Conservation (phyloP, 2,329 filamentous ascomycete species). For the Allantophomopsis cytisporea region DNA sequence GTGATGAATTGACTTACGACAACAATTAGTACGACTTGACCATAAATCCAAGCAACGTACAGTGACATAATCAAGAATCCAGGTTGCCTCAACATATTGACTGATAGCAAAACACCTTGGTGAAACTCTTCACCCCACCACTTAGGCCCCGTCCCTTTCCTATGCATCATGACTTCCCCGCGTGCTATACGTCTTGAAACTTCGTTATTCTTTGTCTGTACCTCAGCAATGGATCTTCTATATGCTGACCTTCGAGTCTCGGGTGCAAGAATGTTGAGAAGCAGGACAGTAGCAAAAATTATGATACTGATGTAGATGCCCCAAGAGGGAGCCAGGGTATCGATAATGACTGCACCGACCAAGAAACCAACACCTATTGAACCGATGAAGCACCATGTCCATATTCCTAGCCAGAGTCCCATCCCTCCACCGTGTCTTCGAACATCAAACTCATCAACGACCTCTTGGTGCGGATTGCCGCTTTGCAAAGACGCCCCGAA, state of each 20-base stretch:
- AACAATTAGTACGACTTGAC: conserved; percentile 60
- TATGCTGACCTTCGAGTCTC: conserved; percentile 59
- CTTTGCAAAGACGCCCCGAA: conserved; percentile 68
- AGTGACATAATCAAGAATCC: conserved; percentile 59
- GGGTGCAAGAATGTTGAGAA: conserved; percentile 58
- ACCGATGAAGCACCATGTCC: conserved; percentile 66
- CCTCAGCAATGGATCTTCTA: conserved; percentile 53
- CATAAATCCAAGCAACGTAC: conserved; percentile 71
- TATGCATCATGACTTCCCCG: conserved; percentile 66
- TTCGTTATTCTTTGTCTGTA: conserved; percentile 34
- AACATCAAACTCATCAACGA: conserved; percentile 53
- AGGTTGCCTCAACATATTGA: conserved; percentile 60
- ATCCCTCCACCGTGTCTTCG: conserved; percentile 65
- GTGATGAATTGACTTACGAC: conserved; percentile 30
- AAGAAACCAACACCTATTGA: conserved; percentile 61
- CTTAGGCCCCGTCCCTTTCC: conserved; percentile 54
- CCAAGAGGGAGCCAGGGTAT: conserved; percentile 50
- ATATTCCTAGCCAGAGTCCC: conserved; percentile 67
- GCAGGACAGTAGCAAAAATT: conserved; percentile 46
- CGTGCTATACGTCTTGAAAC: conserved; percentile 47
- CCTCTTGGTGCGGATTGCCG: conserved; percentile 57
- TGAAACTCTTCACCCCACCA: conserved; percentile 70
- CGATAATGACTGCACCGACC: conserved; percentile 57
- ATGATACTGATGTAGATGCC: conserved; percentile 65
- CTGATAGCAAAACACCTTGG: conserved; percentile 51